Base-by-base conservation (phyloP, 345 rosid genomes). In the Syzygium jambos region DNA sequence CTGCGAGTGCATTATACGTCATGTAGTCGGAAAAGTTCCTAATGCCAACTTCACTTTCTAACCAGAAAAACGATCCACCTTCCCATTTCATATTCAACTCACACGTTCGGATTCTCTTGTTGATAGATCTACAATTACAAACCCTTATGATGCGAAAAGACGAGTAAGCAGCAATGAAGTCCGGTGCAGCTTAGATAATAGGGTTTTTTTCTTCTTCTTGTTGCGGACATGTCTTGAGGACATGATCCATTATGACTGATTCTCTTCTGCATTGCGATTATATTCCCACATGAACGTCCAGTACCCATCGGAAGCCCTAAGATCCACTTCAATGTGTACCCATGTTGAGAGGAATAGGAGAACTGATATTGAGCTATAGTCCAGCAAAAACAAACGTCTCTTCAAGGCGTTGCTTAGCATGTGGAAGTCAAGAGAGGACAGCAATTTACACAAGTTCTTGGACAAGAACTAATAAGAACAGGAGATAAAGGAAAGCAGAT, bases 341-440 rank as follows among this genome's bases (percentile, higher is more conserved):
- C 57, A 57, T 57, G 52, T 84, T 82, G 92, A 85, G 77, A 90
- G 93, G 92, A 89, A 90, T 57, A 88, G 88, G 68, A 52, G 54
- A 78, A 87, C 88, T 52, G 93, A 95, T 9, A 84, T 55, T 29
- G 93, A 92, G 43, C 87, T 87, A 9, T 85, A 87, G 87, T 90
- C 93, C 53, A n/a, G n/a, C 90, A 93, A 92, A 90, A 93, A 91
- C 93, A 93, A 92, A 88, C 92, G 92, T 55, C 92, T 93, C 78
- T 85, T 95, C 57, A 95, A 93, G 92, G 98, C 97, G 57, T 87
- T 95, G 91, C 93, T 94, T 77, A 93, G 97, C 93, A 88, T 94
- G 93, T 90, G 92, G 89, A 94, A 91, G 90, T 85, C 95, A 30
- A 92, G 88, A 89, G 91, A 89, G 88, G 92, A 93, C 53, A 87